Percentiles rank a stretch among this genome's conserved stretches.
Evolutionary conservation across 352 stramenopile species (phyloP).

Genomic region (Phytophthora hybrid): DNA sequence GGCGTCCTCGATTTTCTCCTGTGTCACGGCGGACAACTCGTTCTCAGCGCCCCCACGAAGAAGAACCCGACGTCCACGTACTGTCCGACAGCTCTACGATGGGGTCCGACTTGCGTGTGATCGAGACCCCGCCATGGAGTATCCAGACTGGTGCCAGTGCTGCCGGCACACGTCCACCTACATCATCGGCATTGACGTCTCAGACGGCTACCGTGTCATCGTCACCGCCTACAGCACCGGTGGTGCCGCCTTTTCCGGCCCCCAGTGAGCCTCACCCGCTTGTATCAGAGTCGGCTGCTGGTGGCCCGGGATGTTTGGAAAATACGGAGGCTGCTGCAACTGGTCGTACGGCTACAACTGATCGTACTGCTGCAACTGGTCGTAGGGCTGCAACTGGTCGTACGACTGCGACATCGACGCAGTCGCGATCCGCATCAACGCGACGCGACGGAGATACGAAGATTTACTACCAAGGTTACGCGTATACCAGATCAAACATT

Average conservation of each 20-base stretch:
- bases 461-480: conserved; percentile 11
- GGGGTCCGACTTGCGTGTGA: neutral
- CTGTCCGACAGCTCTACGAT: neutral
- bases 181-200: neutral
- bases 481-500: neutral
- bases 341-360: no score
- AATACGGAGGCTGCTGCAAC: no score
- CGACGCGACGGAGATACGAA: neutral
- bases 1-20: neutral
- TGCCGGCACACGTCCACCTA: neutral
- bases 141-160: neutral
- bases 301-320: neutral
- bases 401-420: neutral
- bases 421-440: neutral
- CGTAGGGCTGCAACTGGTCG: no score
- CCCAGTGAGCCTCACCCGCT: neutral
- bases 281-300: neutral
- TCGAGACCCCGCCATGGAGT: neutral
- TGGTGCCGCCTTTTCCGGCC: neutral
- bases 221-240: no score
- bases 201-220: neutral
- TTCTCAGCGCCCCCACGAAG: no score
- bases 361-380: neutral
- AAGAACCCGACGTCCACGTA: neutral
- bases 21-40: no score